phyloP scores from a whole-genome alignment of 176 grass and related monocot genomes.

The Eremochloa ophiuroides region DNA sequence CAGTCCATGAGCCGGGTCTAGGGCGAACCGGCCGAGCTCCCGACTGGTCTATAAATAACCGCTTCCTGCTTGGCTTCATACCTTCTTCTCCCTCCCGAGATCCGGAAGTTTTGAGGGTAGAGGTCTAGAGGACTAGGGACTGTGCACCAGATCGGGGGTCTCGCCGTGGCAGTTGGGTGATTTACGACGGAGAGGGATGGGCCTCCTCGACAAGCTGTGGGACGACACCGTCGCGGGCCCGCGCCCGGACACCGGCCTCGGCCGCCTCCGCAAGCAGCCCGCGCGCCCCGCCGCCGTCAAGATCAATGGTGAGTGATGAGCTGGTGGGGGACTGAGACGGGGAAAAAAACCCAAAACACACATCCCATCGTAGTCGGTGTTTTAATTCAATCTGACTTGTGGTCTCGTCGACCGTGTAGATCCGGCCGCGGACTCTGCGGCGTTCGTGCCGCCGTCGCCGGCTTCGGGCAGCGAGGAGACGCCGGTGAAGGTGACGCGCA shows the following conservation, averaged over 20 bases:
- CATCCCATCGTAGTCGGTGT: neutral
- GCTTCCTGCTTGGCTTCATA: neutral
- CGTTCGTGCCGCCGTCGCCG: constrained; percentile 33
- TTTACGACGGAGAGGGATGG: constrained; percentile 35
- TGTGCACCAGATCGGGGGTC: neutral
- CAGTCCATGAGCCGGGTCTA: neutral
- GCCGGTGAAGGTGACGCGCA: constrained; percentile 74
- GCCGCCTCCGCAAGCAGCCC: constrained; percentile 72
- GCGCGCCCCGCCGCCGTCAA: constrained; percentile 53
- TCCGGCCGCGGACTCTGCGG: constrained; percentile 31
- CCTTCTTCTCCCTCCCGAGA: constrained; percentile 27
- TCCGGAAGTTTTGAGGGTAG: constrained; percentile 6
- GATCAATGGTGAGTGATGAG: constrained; percentile 36
- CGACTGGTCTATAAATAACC: constrained; percentile 42
- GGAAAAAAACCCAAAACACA: neutral
- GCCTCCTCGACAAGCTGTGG: constrained; percentile 93
- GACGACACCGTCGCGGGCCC: constrained; percentile 90
- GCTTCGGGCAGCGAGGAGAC: constrained; percentile 37
- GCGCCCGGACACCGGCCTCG: constrained; percentile 81
- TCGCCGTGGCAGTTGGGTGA: neutral
- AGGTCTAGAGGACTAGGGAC: neutral
- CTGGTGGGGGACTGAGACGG: no score
- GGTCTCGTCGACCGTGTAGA: constrained; percentile 29
- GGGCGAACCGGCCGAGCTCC: neutral
- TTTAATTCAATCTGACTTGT: constrained; percentile 24